Evolutionary conservation across 202 grass and related monocot species (phyloP), one percentile per base, ranked within the genome.

Genomic region (Musa balbisiana): DNA sequence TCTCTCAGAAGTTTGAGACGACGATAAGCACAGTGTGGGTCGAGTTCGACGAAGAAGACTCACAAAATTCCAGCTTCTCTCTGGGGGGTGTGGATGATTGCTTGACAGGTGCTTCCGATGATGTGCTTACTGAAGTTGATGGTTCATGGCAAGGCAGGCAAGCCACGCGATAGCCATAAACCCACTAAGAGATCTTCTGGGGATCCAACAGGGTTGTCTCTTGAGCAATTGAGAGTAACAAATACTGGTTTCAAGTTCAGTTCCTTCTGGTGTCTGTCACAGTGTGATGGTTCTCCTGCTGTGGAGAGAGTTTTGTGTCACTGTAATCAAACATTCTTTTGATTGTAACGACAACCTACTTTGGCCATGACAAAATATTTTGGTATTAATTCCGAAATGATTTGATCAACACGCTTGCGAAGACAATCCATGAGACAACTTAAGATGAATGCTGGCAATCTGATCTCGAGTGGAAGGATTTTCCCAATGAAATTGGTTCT

Each of bases 1-100:
- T 58, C 24, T 33, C 52, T 49, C 67, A 64, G 53, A 98, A 88
- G 82, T 71, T 94, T 64, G 85, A 98, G 87, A 87, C 95, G 8
- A 92, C 86, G 63, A 87, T 97, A 84, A 97, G 86, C 86, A 89
- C 88, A 23, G 88, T 93, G 33, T 97, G 93, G 93, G 88, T 97
- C 2, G 84, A 86, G 73, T 93, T 97, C 70, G 87, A 90, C 53
- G 81, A 91, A 19, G 90, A 76, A 15, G 76, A 86, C 51, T 29
- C 53, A 10, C 52, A 55, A 27, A 33, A 23, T 74, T 74, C 51
- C 4, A 52, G 22, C n/a, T 53, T 26, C n/a, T 74, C 50, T 10
- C 25, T 20, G 24, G 11, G 20, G 5, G 52, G 23, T 2, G n/a
- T 52, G 9, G 49, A 71, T 49, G 68, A 51, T 50, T 21, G 2